These are phyloP conservation scores for Nothomitra cinnamomea DNA, from an alignment of 2,329 filamentous ascomycete species.

Conservation along the genomic window DNA sequence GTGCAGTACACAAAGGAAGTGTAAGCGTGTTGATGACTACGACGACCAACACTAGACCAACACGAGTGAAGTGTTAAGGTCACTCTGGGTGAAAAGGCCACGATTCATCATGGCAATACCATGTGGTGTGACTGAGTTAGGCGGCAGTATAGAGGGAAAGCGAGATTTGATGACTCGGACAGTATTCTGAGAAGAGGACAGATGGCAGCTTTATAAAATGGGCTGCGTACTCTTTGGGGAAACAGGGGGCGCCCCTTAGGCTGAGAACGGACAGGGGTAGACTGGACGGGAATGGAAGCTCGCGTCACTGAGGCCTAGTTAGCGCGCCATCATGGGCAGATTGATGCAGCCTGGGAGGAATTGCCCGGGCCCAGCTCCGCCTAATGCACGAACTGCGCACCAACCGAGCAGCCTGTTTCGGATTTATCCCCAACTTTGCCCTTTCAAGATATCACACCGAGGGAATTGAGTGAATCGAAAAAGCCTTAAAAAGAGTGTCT, in stretches of 20 bases:
- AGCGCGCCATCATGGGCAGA: too few species aligned
- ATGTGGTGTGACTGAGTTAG: not conserved
- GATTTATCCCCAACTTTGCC: too few species aligned
- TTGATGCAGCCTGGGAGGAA: too few species aligned
- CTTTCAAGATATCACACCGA: too few species aligned
- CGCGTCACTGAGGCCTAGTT: too few species aligned
- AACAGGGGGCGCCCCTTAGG: not conserved
- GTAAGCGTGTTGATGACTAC: not conserved
- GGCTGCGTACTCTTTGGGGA: not conserved
- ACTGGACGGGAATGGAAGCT: not conserved
- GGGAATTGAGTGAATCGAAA: too few species aligned
- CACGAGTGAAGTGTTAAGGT: not conserved
- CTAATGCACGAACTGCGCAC: too few species aligned
- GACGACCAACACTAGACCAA: not conserved
- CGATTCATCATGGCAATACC: slow-evolving; percentile 1
- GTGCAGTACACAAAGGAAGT: not conserved
- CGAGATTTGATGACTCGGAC: not conserved
- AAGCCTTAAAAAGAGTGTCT: too few species aligned
- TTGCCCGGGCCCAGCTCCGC: too few species aligned
- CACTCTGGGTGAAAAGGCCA: slow-evolving; percentile 1
- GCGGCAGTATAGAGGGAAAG: not conserved
- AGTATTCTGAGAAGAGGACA: not conserved
- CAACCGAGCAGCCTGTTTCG: too few species aligned
- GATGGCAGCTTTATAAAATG: slow-evolving; percentile 3
- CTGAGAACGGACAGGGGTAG: not conserved